These are phyloP conservation scores for Candida pseudofarinosa DNA, from an alignment of 805 yeast genomes.

Conservation along the genomic window DNA sequence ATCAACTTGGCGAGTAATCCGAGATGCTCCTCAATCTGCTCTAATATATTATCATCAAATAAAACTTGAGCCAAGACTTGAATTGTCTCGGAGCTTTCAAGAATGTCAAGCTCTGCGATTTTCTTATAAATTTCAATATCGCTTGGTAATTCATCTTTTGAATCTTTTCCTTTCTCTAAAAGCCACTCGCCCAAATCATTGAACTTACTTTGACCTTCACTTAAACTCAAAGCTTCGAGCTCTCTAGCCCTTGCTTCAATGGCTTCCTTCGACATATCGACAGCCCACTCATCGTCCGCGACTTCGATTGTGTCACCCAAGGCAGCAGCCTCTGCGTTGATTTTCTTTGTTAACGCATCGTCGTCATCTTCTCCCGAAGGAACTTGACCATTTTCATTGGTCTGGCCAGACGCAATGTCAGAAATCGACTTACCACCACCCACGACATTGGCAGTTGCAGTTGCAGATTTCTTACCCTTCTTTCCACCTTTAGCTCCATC, in stretches of 20 bases:
- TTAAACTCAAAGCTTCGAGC: slow-evolving; percentile 60
- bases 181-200: slow-evolving; percentile 91
- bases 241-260: slow-evolving; percentile 87
- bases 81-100: slow-evolving; percentile 67
- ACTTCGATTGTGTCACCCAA: slow-evolving; percentile 49
- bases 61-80: slow-evolving; percentile 91
- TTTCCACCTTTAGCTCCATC: slow-evolving; percentile 44
- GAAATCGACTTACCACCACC: slow-evolving; percentile 82
- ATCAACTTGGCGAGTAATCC: slow-evolving; percentile 81
- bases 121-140: slow-evolving; percentile 93
- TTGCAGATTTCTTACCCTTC: slow-evolving; percentile 75
- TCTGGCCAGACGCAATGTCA: slow-evolving; percentile 62
- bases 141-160: slow-evolving; percentile 59
- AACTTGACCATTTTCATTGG: slow-evolving; percentile 12
- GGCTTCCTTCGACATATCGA: slow-evolving; percentile 95
- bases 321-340: slow-evolving; percentile 75
- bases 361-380: slow-evolving; percentile 38
- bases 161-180: slow-evolving; percentile 45
- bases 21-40: slow-evolving; percentile 69
- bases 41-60: slow-evolving; percentile 72
- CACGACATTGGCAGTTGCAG: slow-evolving; percentile 84
- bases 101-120: slow-evolving; percentile 73
- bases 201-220: slow-evolving; percentile 48
- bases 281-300: slow-evolving; percentile 95
- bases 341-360: slow-evolving; percentile 70